These are phyloP conservation scores for Melampsora larici-populina DNA, from an alignment of 1,284 basidiomycete species.

Conservation along the genomic window DNA sequence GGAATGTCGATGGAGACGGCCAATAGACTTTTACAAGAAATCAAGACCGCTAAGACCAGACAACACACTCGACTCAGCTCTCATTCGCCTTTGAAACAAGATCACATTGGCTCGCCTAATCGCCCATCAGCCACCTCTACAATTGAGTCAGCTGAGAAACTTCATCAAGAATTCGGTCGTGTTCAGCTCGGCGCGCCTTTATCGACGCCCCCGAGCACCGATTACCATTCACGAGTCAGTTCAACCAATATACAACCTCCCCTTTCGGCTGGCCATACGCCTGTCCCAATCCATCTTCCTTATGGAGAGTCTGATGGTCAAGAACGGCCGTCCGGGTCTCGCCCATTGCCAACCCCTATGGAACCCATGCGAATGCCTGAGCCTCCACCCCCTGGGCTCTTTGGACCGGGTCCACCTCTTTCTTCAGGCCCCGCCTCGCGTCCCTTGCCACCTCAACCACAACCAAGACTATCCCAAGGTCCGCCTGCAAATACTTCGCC, in stretches of 20 bases:
- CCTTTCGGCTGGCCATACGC: conserved; percentile 6
- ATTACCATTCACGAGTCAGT: conserved; percentile 3
- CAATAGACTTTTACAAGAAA: conserved; percentile 83
- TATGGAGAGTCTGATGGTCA: conserved; percentile 10
- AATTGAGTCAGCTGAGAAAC: conserved; percentile 49
- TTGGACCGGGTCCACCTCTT: background rate
- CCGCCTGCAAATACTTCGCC: background rate
- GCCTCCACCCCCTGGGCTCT: background rate
- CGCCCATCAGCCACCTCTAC: conserved; percentile 25
- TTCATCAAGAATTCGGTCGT: conserved; percentile 26
- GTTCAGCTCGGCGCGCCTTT: conserved; percentile 43
- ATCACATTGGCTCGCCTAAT: background rate
- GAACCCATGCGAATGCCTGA: background rate
- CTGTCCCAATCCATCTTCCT: conserved; percentile 3
- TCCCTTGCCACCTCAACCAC: conserved; percentile 35
- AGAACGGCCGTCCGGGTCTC: conserved; percentile 11
- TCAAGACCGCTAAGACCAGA: conserved; percentile 64
- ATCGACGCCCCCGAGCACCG: conserved; percentile 39
- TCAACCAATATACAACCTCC: conserved; percentile 15
- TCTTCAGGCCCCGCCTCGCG: background rate
- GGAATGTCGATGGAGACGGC: conserved; percentile 99
- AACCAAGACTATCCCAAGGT: conserved; percentile 12
- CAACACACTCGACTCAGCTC: conserved; percentile 52
- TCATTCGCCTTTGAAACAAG: conserved; percentile 18
- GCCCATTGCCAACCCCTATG: no score